Evolutionary conservation across 139 green algal genomes (phyloP), one percentile per base, ranked within the genome.

Genomic region (Picocystis salinarum): DNA sequence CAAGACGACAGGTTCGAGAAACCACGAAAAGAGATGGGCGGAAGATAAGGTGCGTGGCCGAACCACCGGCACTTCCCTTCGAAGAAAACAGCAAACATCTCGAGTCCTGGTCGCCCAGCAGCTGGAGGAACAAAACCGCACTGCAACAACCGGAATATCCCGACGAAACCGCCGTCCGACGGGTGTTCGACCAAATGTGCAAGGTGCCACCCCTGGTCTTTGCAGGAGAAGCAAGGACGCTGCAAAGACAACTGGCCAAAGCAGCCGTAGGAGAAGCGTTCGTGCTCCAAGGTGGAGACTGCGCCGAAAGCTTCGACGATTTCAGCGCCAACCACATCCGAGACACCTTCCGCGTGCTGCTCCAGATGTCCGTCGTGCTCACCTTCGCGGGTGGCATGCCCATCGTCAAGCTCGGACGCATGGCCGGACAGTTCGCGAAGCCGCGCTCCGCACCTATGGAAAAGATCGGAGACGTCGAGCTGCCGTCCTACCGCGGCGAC

Each of bases 361-460:
- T 93, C 6, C 76, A 94, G 55, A 99, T 96, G 87, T 65, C 66
- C 22, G 73, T 93, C 4, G 77, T 99, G 9, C 64, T 95, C 42
- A 93, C 86, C 58, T 99, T 89, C 44, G 87, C 85, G 20, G 83
- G 80, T 12, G 79, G 77, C 34, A 67, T 97, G 46, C 89, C 89
- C 4, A 70, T 97, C 4, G 73, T 96, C 9, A 99, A 99, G 77
- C 69, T 99, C 25, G 89, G 89, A 6, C 77, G 89, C 50, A 91
- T 99, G 67, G 89, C 89, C 5, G 89, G 89, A 1, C 89, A 99
- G 69, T 99, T 99, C 49, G 89, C 89, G 54, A 99, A 99, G 75
- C 89, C 89, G 4, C 60, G 88, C 4, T 78, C 61, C n/a, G 65
- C 75, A 2, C 52, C 70, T 50, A 55, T 72, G 19, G 83, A 94